These are phyloP conservation scores for Eucalyptus regnans DNA, from an alignment of 345 rosid genomes.

Conservation along the genomic window DNA sequence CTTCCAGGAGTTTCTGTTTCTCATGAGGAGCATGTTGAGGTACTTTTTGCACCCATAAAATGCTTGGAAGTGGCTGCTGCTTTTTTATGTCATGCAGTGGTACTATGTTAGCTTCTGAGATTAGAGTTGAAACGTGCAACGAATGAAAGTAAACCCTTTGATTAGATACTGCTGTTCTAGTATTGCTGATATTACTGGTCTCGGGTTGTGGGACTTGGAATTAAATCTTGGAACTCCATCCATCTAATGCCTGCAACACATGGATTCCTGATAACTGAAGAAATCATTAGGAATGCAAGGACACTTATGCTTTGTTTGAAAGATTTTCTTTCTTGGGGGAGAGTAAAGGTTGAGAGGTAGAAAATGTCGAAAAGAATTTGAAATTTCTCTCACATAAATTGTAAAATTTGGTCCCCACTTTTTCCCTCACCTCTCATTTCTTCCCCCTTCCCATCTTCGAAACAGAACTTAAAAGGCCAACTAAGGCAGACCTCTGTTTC, in stretches of 20 bases:
- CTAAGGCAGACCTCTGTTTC: neutral
- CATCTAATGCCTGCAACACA: neutral
- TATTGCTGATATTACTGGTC: neutral
- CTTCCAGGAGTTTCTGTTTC: slow-evolving; percentile 5
- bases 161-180: neutral
- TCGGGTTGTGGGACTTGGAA: neutral
- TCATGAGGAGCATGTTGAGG: slow-evolving; percentile 18
- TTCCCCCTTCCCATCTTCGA: neutral
- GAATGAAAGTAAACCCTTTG: neutral
- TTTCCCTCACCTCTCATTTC: neutral
- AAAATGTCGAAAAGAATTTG: neutral
- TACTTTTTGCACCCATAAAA: neutral
- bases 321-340: neutral
- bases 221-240: neutral
- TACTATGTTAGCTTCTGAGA: neutral
- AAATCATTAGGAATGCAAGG: neutral
- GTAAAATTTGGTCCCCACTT: neutral
- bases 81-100: neutral
- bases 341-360: neutral
- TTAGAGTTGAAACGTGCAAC: neutral
- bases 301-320: neutral
- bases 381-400: neutral
- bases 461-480: neutral
- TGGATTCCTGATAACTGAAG: neutral
- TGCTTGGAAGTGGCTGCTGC: neutral